A percentile compares a stretch with the other conserved stretches of the same genome.
Evolutionary conservation across 2,329 filamentous ascomycete species (phyloP).

Genomic region (Diaporthe helianthi): DNA sequence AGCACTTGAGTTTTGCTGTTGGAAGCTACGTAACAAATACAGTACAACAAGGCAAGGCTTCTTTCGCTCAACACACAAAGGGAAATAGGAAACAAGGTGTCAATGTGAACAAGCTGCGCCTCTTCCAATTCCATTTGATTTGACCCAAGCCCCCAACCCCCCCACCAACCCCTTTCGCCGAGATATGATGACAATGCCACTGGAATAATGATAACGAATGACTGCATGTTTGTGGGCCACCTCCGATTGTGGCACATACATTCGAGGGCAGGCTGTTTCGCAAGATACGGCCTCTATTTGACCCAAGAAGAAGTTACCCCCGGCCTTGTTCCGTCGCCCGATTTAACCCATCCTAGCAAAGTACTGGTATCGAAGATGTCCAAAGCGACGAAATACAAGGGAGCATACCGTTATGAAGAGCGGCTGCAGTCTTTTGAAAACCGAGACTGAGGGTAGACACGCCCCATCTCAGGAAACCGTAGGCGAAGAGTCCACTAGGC

Average conservation of each 20-base stretch:
- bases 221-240: background rate
- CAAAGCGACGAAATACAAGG: background rate
- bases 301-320: background rate
- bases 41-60: constrained; percentile 16
- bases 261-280: background rate
- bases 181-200: constrained; percentile 6
- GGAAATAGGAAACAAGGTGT: background rate
- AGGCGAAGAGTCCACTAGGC: constrained; percentile 38
- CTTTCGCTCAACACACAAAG: constrained; percentile 7
- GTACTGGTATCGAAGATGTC: background rate
- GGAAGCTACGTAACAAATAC: constrained; percentile 5
- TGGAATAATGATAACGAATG: background rate
- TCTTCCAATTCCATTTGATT: constrained; percentile 10
- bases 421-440: background rate
- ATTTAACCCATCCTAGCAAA: no score
- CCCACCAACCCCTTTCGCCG: background rate
- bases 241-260: background rate
- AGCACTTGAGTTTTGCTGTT: constrained; percentile 27
- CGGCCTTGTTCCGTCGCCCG: background rate
- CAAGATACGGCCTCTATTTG: background rate
- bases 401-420: background rate
- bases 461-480: constrained; percentile 25
- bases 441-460: background rate
- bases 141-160: background rate
- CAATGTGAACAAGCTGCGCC: background rate